Percentiles rank a stretch among this genome's conserved stretches.
phyloP scores from a whole-genome alignment of 2,329 filamentous ascomycete species.

The Dactylellina haptotyla region DNA sequence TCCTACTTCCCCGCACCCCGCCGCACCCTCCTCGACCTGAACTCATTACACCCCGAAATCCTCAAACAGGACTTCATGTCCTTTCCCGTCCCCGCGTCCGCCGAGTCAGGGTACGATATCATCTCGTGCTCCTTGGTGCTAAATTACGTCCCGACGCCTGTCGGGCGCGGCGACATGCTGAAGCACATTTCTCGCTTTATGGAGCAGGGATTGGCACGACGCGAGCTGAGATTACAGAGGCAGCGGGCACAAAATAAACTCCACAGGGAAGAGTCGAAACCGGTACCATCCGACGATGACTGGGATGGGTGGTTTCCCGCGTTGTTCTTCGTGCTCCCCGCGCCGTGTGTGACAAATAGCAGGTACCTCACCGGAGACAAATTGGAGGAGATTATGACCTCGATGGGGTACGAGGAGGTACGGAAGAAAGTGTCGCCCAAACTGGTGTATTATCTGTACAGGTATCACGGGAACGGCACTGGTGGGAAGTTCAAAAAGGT shows the following conservation, averaged over 20 bases:
- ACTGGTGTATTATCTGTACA: constrained; percentile 90
- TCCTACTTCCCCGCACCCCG: constrained; percentile 77
- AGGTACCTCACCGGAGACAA: constrained; percentile 81
- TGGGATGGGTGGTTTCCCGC: constrained; percentile 68
- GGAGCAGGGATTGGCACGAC: constrained; percentile 27
- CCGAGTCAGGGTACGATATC: constrained; percentile 79
- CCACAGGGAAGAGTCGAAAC: constrained; percentile 56
- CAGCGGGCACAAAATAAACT: too few relatives aligned
- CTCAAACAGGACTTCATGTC: constrained; percentile 93
- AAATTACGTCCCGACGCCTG: constrained; percentile 87
- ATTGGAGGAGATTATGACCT: constrained; percentile 77
- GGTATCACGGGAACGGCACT: constrained; percentile 61
- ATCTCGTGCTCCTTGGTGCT: constrained; percentile 91
- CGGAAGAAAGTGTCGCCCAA: constrained; percentile 80
- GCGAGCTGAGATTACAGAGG: constrained; percentile 13
- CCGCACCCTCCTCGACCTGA: constrained; percentile 75
- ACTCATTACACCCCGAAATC: constrained; percentile 84
- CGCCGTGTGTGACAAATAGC: constrained; percentile 88
- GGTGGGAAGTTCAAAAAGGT: constrained; percentile 71
- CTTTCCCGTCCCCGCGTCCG: constrained; percentile 74
- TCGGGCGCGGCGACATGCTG: constrained; percentile 84
- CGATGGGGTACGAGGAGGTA: constrained; percentile 75
- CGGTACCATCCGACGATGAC: constrained; percentile 47
- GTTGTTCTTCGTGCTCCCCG: constrained; percentile 88
- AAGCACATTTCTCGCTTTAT: constrained; percentile 69